Evolutionary conservation across 148 eudicot species (phyloP), one percentile per base, ranked within the genome.

Genomic region (Rhododendron simsii): DNA sequence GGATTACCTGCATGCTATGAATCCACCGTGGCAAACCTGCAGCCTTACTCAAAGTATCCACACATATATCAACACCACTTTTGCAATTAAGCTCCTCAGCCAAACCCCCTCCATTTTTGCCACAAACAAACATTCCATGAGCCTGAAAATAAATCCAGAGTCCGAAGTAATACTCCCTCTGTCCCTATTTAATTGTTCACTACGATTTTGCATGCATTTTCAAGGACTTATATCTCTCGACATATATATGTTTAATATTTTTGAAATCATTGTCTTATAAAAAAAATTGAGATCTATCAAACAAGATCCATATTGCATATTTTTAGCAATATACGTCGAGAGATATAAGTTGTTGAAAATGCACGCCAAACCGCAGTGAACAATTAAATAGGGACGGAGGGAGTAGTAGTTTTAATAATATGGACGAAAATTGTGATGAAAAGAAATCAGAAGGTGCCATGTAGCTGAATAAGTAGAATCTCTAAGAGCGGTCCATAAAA

Each of bases 1-100:
- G 35, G 53, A 26, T 81, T 88, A 96, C 99, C 95, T 97, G 99
- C 99, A 95, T 84, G 99, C 98, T 83, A 97, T 92, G 88, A 95
- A 95, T 84, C 99, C 99, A 67, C 99, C 99, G 80, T 94, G 92
- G 88, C 98, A 41, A 97, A 83, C 99, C 99, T 26, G 95, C 98
- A 79, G 98, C 99, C 90, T 95, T 97, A 88, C 99, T 94, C 84
- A 97, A 89, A 89, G 99, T 97, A 81, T 98, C 99, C 65, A 97
- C 84, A 87, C 96, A 97, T 84, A 97, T 90, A 80, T 97, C 99
- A 78, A 97, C 95, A 85, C 94, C 95, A 35, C 37, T 86, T 91
- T 93, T 98, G 87, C 99, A 97, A 48, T 91, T 89, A 81, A 94
- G 95, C 88, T 89, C 88, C 90, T 97, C 92, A 81, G 96, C 96